Base-by-base conservation (phyloP, 352 stramenopile species). In the Phytophthora rubi region DNA sequence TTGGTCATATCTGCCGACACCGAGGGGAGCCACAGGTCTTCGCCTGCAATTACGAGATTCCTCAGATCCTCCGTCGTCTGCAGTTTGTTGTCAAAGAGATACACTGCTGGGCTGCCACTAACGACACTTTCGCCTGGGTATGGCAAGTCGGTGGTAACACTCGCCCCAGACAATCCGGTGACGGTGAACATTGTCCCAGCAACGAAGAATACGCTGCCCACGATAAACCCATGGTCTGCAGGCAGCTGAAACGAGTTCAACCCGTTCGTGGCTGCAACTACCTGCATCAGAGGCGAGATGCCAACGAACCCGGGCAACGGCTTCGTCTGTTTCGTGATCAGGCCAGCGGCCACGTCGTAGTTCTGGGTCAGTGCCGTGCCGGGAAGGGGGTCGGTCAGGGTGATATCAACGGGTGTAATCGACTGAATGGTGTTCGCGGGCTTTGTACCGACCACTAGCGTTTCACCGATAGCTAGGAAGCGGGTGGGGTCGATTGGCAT, bases 11-110 rank as follows among this genome's bases (percentile, higher is more conserved):
- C 76, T 16, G 70, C 73, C 1, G 75, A 75, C 3, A 54, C 55
- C 2, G 64, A 79, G 15, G 69, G 75, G 15, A 92, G 65, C 86
- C 88, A 95, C 33, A 93, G 28, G 26, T 86, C 60, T 53, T 94
- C 85, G 13, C 55, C 67, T 13, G 59, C 48, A 7, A 53, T 2
- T 1, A 94, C 53, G 0, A 89, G 48, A 0, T 58, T 44, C 0
- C 55, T 79, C 37, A 93, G 45, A 44, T 92, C 77, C 8, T 82
- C 80, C 3, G 85, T 92, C 16, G 88, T 92, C 6, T 76, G 79
- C 1, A 93, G 59, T 42, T 61, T 78, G 35, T 93, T 92, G 54
- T 93, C 84, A 37, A 88, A 92, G 0, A 91, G 44, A 45, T 80
- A 86, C 15, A 83, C 55, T 44, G 68, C 51, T 0, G 83, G 83